These are phyloP conservation scores for Ogataea sp. DNA, from an alignment of 805 yeast genomes.

Conservation along the genomic window DNA sequence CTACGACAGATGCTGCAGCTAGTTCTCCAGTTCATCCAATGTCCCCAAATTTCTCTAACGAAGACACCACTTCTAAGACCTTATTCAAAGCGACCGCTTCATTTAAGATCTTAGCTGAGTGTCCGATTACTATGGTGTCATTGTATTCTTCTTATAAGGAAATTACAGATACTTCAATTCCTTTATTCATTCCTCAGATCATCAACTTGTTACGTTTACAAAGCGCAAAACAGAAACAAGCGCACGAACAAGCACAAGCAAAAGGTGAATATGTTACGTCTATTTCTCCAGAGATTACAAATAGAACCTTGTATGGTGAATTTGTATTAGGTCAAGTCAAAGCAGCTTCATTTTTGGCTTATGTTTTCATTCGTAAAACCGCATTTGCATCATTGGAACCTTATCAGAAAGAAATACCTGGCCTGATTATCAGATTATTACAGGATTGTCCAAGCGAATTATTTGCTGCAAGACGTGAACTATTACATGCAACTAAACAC, in stretches of 20 bases:
- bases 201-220: conserved; percentile 67
- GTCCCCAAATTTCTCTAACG: conserved; percentile 32
- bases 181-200: conserved; percentile 73
- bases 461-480: conserved; percentile 85
- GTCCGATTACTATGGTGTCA: conserved; percentile 95
- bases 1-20: not conserved
- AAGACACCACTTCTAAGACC: conserved; percentile 36
- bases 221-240: conserved; percentile 72
- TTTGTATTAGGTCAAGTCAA: conserved; percentile 90
- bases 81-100: conserved; percentile 67
- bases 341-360: conserved; percentile 91
- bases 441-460: conserved; percentile 96
- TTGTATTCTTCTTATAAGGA: conserved; percentile 81
- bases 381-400: conserved; percentile 56
- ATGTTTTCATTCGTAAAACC: conserved; percentile 79
- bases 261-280: conserved; percentile 56
- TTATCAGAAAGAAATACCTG: conserved; percentile 67
- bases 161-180: conserved; percentile 61
- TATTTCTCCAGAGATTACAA: conserved; percentile 66
- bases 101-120: conserved; percentile 88
- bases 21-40: conserved; percentile 25
- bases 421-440: conserved; percentile 70
- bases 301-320: conserved; percentile 77
- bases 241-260: conserved; percentile 48
- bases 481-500: conserved; percentile 90